Evolutionary conservation across 2,329 filamentous ascomycete genomes (phyloP), one percentile per base, ranked within the genome.

Genomic region (Talaromyces verruculosus): DNA sequence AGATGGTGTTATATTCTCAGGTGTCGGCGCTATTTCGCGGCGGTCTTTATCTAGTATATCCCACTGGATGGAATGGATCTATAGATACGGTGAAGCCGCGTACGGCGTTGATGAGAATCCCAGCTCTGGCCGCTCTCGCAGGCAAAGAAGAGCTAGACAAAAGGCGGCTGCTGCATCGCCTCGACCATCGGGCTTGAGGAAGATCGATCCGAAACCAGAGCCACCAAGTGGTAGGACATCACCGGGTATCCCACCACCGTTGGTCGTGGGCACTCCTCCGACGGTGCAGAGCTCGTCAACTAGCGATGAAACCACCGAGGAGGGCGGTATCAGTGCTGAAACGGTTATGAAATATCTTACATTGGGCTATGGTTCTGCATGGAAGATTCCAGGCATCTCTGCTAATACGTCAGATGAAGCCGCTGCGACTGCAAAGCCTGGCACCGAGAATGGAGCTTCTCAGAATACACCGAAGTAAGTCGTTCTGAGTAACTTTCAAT

Each of bases 61-160:
- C 0, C 86, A 90, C 64, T 98, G 94, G 94, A 89, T 95, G 84
- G 91, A 96, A 76, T 90, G 91, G 72, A 84, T 97, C 2, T 96
- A 95, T 76, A 88, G 84, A 35, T 92, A 92, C 83, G 94, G 93
- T 1, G 88, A 91, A 62, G 85, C 91, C 72, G 89, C 94, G 1
- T 98, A 97, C 75, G 94, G 93, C 3, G 86, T 97, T 6, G 86
- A 87, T 63, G 90, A 96, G 41, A 93, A 92, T 69, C 91, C 92
- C 15, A 86, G 85, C 1, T 89, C 91, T 1, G 84, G 84, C 67
- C 85, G 90, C 37, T 83, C 84, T 58, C 77, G 73, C 71, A 77
- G 73, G 65, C 70, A 70, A 65, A 75, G 75, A 55, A 81, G 76
- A 65, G 70, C 70, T 58, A 73, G 73, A 57, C 70, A 65, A 33